Conservation (phyloP, 352 stramenopile genomes). For the Phytophthora pisi region DNA sequence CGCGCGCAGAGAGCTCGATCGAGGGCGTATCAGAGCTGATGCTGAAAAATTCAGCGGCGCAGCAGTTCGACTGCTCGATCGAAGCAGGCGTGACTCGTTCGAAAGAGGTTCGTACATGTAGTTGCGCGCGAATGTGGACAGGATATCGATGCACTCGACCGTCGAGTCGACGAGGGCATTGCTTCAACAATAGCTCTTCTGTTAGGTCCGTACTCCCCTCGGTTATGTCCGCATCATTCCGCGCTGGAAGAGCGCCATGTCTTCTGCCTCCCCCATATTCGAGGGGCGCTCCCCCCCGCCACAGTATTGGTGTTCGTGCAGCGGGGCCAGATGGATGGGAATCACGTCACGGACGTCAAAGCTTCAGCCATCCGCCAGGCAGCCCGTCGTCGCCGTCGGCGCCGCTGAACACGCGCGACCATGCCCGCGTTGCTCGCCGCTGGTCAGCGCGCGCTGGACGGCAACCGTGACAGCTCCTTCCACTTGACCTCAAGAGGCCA, state of each 20-base stretch:
- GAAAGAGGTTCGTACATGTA: background rate
- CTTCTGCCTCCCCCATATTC: background rate
- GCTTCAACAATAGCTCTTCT: background rate
- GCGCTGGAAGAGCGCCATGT: constrained; percentile 1
- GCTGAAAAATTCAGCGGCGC: constrained; percentile 10
- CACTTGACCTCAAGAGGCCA: constrained; percentile 26
- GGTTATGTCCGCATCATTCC: background rate
- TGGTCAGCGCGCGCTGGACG: background rate
- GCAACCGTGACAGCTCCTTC: background rate
- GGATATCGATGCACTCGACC: too few species aligned
- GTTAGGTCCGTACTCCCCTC: background rate
- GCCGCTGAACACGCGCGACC: background rate
- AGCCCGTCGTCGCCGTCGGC: too few species aligned
- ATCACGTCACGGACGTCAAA: background rate
- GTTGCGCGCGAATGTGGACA: background rate
- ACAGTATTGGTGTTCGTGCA: background rate
- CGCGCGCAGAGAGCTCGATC: constrained; percentile 11
- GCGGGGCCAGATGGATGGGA: background rate
- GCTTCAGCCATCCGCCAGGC: background rate
- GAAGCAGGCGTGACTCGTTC: constrained; percentile 2
- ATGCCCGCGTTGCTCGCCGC: background rate
- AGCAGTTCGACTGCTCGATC: background rate
- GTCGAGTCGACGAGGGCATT: too few species aligned
- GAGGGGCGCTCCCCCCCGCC: background rate
- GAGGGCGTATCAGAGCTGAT: constrained; percentile 22